phyloP scores from a whole-genome alignment of 2,329 filamentous ascomycete species.

The Arthroderma sp. region DNA sequence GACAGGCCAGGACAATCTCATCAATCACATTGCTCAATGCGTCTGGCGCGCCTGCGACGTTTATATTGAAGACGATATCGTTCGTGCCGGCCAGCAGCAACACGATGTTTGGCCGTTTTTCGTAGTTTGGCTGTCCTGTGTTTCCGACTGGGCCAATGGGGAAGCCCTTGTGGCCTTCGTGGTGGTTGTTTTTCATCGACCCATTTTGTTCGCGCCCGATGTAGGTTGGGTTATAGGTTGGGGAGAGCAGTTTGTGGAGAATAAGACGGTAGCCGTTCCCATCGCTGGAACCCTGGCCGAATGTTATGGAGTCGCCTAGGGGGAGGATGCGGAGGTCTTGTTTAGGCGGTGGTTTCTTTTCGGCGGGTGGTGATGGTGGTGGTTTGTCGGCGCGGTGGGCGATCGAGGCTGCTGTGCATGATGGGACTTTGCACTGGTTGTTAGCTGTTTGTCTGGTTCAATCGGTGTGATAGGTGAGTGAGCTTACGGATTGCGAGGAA shows the following conservation, averaged over 20 bases:
- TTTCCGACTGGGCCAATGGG: constrained; percentile 19
- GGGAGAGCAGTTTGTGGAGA: constrained; percentile 16
- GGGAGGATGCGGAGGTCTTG: constrained; percentile 15
- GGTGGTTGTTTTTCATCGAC: constrained; percentile 19
- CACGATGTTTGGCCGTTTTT: constrained; percentile 19
- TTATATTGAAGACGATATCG: constrained; percentile 15
- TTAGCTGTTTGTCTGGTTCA: not conserved
- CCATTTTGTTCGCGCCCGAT: constrained; percentile 6
- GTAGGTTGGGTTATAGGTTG: constrained; percentile 3
- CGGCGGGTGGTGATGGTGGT: not conserved
- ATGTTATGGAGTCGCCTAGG: constrained; percentile 22
- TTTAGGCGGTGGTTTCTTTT: too few species aligned
- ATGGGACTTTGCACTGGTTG: not conserved
- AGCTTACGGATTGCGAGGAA: not conserved
- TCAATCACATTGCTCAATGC: constrained; percentile 23
- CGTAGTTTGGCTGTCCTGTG: constrained; percentile 10
- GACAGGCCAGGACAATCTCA: constrained; percentile 16
- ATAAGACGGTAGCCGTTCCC: constrained; percentile 26
- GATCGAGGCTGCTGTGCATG: not conserved
- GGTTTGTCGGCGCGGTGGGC: not conserved
- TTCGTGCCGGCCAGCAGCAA: constrained; percentile 24
- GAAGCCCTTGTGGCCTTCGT: constrained; percentile 9
- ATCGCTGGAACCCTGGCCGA: constrained; percentile 14
- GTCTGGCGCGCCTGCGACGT: constrained; percentile 18
- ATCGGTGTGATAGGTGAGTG: not conserved